Base-by-base conservation (phyloP, 2,329 filamentous ascomycete species). In the Dothideomycetes sp. region DNA sequence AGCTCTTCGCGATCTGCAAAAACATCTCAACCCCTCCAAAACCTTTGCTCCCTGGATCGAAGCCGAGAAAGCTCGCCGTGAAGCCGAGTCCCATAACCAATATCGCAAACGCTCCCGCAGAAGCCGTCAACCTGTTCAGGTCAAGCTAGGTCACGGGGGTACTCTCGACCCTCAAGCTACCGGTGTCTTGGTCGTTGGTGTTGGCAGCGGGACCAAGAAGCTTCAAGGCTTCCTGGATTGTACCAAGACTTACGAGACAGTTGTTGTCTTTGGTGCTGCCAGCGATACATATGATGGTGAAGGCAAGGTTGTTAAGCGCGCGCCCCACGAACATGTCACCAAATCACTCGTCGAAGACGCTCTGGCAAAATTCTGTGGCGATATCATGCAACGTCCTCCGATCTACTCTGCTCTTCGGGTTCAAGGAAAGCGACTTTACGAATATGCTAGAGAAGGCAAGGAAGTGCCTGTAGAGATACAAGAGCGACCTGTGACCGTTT, bases 131-230 rank as follows among this genome's bases (percentile, higher is more conserved):
- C 68, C 73, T 1, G 59, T 80, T 4, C 76, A 84, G 47, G 81
- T 96, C 51, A 98, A 96, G 69, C 84, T 96, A 55, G 91, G 91
- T 23, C 91, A 98, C 64, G 91, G 91, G 46, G 91, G 91, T 30
- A 98, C 91, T 2, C 74, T 98, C 13, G 91, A 98, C 57, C 91
- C 91, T 18, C 73, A 95, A 53, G 91, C 91, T 7, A 94, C 88
- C 1, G 91, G 91, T 32, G 84, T 98, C 17, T 73, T 98, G 35
- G 87, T 96, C 48, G 71, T 91, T 5, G 91, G 89, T 42, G 72
- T 95, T 38, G 91, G 89, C 24, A 78, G 74, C 45, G 91, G 85
- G 27, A 98, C 91, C 41, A 98, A 96, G 62, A 68, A 74, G 11
- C 73, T 98, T 1, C 68, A 75, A 28, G 69, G 77, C 24, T 96